phyloP scores from a whole-genome alignment of 2,329 filamentous ascomycete species.

The Calonectria pteridis region DNA sequence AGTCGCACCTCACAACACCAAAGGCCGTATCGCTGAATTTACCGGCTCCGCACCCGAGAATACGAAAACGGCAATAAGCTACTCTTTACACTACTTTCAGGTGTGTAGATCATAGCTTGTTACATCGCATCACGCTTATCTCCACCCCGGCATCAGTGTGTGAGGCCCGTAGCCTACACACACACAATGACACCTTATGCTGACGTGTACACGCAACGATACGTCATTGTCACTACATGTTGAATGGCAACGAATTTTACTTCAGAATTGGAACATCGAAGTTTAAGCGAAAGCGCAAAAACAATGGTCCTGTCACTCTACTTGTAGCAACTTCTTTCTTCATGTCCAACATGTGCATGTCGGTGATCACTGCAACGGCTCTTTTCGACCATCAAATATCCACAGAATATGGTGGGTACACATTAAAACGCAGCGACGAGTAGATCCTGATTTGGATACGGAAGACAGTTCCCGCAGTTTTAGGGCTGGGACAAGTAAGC shows the following conservation, averaged over 20 bases:
- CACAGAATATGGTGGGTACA: neutral
- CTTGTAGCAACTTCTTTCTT: neutral
- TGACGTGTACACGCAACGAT: neutral
- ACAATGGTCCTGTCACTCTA: neutral
- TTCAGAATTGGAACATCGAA: neutral
- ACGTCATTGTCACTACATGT: neutral
- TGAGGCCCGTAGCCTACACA: neutral
- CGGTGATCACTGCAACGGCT: neutral
- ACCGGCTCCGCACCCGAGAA: neutral
- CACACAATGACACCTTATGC: neutral
- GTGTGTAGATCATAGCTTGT: neutral
- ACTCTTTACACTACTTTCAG: neutral
- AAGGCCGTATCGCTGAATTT: neutral
- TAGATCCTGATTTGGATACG: neutral
- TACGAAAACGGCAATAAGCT: neutral
- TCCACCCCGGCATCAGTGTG: neutral
- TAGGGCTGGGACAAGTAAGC: neutral
- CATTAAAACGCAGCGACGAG: neutral
- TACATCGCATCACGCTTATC: neutral
- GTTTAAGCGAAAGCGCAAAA: neutral
- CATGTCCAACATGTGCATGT: neutral
- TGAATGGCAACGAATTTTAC: neutral
- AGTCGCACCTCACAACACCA: rapidly evolving
- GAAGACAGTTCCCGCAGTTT: neutral
- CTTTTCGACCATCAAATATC: neutral